Conservation (phyloP, 139 green algal genomes). For the Tetraselmis striata region DNA sequence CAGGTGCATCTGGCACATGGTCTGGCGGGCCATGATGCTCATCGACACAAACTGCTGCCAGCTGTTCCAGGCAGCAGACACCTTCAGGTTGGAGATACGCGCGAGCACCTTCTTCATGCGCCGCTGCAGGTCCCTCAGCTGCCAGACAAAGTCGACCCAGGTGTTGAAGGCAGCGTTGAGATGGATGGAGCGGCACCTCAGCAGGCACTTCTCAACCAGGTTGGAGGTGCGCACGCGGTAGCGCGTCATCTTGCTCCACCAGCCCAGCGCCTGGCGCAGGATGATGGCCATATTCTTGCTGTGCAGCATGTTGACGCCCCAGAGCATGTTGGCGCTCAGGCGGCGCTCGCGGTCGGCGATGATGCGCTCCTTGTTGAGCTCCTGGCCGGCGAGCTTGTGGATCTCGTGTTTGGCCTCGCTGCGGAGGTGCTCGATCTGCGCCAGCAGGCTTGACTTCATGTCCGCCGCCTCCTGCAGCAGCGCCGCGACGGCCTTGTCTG, state of each 20-base stretch:
- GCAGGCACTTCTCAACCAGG: neutral
- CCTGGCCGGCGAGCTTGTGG: neutral
- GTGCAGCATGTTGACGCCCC: neutral
- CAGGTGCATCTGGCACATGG: neutral
- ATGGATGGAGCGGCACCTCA: neutral
- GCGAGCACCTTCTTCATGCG: neutral
- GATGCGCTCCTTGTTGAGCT: neutral
- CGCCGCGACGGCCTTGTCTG: constrained; percentile 39
- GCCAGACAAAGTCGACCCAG: neutral
- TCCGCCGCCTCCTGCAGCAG: constrained; percentile 37
- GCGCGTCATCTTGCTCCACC: neutral
- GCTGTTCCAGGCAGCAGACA: neutral
- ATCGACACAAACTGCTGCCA: neutral
- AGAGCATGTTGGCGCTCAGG: neutral
- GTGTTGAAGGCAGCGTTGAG: neutral
- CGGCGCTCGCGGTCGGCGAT: neutral
- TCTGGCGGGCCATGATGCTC: neutral
- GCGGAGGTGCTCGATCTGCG: neutral
- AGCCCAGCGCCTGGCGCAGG: neutral
- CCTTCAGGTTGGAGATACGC: neutral
- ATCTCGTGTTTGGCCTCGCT: constrained; percentile 1
- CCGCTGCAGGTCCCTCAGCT: neutral
- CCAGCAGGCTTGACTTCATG: constrained; percentile 20
- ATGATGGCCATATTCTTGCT: neutral
- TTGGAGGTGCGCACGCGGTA: neutral